These are phyloP conservation scores for Dacryopinax primogenitus DNA, from an alignment of 768 basidiomycete genomes.

Conservation along the genomic window DNA sequence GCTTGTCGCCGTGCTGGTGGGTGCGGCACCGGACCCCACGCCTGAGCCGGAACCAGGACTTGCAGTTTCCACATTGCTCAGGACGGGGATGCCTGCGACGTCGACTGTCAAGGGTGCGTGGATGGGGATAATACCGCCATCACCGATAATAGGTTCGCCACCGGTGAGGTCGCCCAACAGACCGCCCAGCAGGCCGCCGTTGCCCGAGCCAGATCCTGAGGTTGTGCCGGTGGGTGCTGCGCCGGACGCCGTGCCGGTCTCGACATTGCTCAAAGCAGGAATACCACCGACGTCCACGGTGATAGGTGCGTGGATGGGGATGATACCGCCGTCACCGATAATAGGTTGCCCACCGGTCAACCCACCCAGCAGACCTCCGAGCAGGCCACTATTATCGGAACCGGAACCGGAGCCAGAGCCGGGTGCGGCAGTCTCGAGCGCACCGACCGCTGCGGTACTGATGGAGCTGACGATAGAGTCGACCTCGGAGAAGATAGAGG, in stretches of 20 bases:
- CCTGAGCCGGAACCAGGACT: neutral
- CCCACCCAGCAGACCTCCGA: neutral
- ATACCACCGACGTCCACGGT: constrained; percentile 1
- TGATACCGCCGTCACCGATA: constrained; percentile 1
- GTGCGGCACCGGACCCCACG: neutral
- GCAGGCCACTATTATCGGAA: neutral
- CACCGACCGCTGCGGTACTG: neutral
- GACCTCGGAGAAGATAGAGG: neutral
- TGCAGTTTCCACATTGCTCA: neutral
- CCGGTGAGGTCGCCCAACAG: neutral
- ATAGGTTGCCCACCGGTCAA: neutral
- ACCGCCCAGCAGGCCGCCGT: neutral
- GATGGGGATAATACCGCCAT: constrained; percentile 3
- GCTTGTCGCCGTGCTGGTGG: neutral
- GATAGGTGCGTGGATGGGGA: neutral
- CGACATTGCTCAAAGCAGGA: neutral
- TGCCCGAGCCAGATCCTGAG: neutral
- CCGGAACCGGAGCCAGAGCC: neutral
- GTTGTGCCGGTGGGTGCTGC: neutral
- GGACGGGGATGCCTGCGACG: constrained; percentile 3
- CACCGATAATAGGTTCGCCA: neutral
- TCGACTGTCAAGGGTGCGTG: neutral
- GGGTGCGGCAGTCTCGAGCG: neutral
- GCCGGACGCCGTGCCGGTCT: neutral
- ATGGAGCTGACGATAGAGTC: constrained; percentile 5